These are phyloP conservation scores for Harrya chromipes DNA, from an alignment of 768 basidiomycete species.

Conservation along the genomic window DNA sequence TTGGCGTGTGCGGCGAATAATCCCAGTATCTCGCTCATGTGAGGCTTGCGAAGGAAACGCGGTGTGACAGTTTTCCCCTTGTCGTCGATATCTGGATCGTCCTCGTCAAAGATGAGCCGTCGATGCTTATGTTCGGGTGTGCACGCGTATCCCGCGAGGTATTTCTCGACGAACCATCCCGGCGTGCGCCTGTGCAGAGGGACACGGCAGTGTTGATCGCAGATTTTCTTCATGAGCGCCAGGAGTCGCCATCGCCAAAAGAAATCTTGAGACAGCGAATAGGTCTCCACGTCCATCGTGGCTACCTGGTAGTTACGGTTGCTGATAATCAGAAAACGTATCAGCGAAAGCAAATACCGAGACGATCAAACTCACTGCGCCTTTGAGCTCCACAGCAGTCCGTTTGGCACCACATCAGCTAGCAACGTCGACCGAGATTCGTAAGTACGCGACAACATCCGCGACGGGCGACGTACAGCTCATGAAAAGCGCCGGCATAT, in stretches of 20 bases:
- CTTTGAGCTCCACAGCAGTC: constrained; percentile 32
- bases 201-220: constrained; percentile 32
- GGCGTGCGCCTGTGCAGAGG: constrained; percentile 41
- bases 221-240: constrained; percentile 45
- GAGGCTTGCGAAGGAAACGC: constrained; percentile 46
- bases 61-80: constrained; percentile 29
- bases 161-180: constrained; percentile 47
- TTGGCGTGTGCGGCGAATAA: constrained; percentile 53
- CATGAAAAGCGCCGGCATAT: constrained; percentile 40
- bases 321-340: constrained; percentile 24
- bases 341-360: neutral
- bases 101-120: constrained; percentile 36
- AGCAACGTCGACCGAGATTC: constrained; percentile 21
- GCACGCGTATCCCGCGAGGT: constrained; percentile 32
- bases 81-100: constrained; percentile 31
- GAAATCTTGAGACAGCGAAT: constrained; percentile 44
- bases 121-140: constrained; percentile 25
- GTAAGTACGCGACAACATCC: neutral
- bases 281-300: constrained; percentile 45
- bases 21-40: constrained; percentile 48
- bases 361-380: constrained; percentile 20
- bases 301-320: constrained; percentile 43
- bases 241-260: constrained; percentile 50
- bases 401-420: constrained; percentile 24
- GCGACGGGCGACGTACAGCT: constrained; percentile 26